Evolutionary conservation across 2,329 filamentous ascomycete species (phyloP).

Genomic region (Colletotrichum lindemuthianum): DNA sequence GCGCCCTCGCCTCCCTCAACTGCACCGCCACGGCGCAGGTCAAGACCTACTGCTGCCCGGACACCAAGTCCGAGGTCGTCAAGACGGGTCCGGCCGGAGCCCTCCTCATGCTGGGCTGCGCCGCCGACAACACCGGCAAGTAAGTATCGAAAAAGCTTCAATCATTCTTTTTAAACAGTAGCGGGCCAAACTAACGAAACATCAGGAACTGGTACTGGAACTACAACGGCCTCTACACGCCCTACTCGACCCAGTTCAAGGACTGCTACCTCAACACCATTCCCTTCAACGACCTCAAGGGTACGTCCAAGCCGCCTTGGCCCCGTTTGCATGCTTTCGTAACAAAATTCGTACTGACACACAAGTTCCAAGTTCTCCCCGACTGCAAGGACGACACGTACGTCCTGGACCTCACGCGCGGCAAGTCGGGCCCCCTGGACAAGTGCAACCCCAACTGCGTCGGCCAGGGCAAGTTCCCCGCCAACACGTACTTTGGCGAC

Average conservation of each 20-base stretch:
- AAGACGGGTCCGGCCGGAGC: constrained; percentile 30
- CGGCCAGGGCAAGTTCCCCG: constrained; percentile 34
- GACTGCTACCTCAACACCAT: constrained; percentile 35
- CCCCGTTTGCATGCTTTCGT: too few relatives aligned
- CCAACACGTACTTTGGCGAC: constrained; percentile 34
- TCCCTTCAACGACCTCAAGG: constrained; percentile 33
- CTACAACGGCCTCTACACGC: constrained; percentile 36
- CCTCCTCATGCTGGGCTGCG: constrained; percentile 34
- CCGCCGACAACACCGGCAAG: constrained; percentile 35
- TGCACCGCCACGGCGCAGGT: constrained; percentile 30
- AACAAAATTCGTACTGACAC: not conserved
- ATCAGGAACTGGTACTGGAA: constrained; percentile 36
- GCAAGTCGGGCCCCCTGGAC: constrained; percentile 34
- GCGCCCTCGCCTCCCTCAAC: constrained; percentile 35
- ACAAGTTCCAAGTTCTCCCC: constrained; percentile 20
- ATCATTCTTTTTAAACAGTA: not conserved
- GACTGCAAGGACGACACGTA: constrained; percentile 34
- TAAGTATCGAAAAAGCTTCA: not conserved
- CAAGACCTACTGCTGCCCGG: constrained; percentile 37
- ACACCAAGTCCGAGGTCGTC: constrained; percentile 34
- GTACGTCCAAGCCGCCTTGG: not conserved
- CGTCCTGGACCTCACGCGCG: constrained; percentile 34
- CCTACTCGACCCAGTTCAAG: constrained; percentile 34
- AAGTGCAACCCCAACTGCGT: constrained; percentile 37
- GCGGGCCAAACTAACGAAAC: too few relatives aligned